These are phyloP conservation scores for Cryphonectria parasitica DNA, from an alignment of 2,329 filamentous ascomycete species.

Conservation along the genomic window DNA sequence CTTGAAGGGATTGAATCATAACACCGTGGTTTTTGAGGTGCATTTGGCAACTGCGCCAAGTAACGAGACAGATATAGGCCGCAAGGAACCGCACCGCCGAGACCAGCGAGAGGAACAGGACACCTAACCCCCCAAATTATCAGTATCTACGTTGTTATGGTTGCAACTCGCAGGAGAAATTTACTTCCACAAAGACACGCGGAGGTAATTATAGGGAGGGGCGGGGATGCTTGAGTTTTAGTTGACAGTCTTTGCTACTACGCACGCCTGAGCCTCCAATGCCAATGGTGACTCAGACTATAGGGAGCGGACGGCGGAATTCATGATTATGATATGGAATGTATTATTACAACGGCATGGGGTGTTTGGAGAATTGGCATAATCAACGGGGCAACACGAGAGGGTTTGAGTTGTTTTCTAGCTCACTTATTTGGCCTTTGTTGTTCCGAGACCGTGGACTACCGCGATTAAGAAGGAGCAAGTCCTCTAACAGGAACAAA, in stretches of 20 bases:
- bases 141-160: not conserved
- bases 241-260: not conserved
- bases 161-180: not conserved
- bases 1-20: not conserved
- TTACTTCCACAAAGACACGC: not conserved
- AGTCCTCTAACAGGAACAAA: not conserved
- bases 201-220: not conserved
- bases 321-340: not conserved
- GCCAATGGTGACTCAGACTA: not conserved
- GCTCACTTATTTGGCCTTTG: not conserved
- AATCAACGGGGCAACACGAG: not conserved
- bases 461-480: not conserved
- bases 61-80: not conserved
- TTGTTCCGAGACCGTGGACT: not conserved
- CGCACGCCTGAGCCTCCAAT: not conserved
- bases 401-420: not conserved
- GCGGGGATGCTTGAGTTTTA: not conserved
- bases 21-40: not conserved
- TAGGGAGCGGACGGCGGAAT: not conserved
- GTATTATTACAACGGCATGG: not conserved
- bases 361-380: not conserved
- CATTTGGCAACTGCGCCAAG: not conserved
- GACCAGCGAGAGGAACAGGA: not conserved
- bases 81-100: not conserved
- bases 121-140: not conserved